phyloP scores from a whole-genome alignment of 257 asterid species.

The Echites panduratus region DNA sequence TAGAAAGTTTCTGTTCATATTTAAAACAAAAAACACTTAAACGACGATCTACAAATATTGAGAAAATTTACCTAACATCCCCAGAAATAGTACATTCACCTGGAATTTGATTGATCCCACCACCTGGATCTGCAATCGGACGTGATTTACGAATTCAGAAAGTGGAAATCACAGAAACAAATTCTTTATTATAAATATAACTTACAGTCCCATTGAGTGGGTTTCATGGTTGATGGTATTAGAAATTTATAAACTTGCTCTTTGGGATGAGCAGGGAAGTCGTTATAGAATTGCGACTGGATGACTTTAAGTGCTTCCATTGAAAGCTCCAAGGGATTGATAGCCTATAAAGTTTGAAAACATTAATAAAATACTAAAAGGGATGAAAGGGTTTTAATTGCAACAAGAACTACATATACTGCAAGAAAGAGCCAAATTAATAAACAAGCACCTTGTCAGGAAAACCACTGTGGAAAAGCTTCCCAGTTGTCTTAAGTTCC shows the following conservation, averaged over 20 bases:
- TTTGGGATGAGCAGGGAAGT: conserved; percentile 82
- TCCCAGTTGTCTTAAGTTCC: conserved; percentile 74
- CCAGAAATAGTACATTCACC: conserved; percentile 82
- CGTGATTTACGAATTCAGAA: conserved; percentile 5
- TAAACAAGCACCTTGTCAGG: conserved; percentile 62
- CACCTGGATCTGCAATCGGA: conserved; percentile 79
- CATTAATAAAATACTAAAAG: not conserved
- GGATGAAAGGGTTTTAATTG: conserved; percentile 5
- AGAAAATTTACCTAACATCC: conserved; percentile 72
- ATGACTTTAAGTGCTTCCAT: conserved; percentile 91
- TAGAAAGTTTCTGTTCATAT: conserved; percentile 17
- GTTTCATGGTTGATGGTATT: conserved; percentile 97
- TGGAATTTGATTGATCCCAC: conserved; percentile 95
- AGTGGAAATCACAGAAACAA: conserved; percentile 8
- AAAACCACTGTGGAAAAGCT: conserved; percentile 94
- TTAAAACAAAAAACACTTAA: no score
- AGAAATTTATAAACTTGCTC: conserved; percentile 78
- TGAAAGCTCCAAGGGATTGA: conserved; percentile 89
- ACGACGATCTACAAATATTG: not conserved
- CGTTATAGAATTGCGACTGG: conserved; percentile 62
- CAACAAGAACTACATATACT: not conserved
- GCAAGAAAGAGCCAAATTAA: not conserved
- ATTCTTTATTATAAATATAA: conserved; percentile 13
- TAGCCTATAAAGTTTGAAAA: conserved; percentile 47
- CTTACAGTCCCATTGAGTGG: conserved; percentile 97